Base-by-base conservation (phyloP, 2,329 filamentous ascomycete genomes). In the Ramularia collo-cygni region DNA sequence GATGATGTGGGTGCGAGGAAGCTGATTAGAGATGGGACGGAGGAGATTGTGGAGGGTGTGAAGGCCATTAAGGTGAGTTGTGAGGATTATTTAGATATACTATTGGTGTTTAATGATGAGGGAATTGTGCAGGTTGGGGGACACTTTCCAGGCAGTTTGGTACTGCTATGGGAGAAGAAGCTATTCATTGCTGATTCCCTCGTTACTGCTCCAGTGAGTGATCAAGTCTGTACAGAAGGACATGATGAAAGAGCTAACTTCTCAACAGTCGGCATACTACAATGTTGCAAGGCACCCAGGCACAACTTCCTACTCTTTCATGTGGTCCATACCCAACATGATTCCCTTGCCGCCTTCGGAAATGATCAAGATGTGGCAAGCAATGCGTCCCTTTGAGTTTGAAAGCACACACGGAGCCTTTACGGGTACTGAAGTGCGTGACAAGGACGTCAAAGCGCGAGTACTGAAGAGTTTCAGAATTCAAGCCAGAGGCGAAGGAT, bases 381-480 rank as follows among this genome's bases (percentile, higher is more conserved):
- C 78, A 0, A 55, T 90, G 37, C 74, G 73, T 56, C 62, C 67
- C 4, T 74, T 78, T 43, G 68, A 78, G 1, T 89, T 87, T 50
- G 64, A 64, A 9, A 75, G 75, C 44, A 81, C 83, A 5, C 78
- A 85, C 59, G 82, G 84, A 0, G 76, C 76, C 0, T 86, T 89
- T 47, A 52, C 69, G 2, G 76, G 75, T 0, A 70, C 72, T 54
- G 81, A 87, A 51, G 76, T 87, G 2, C 65, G 71, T 42, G 63
- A 64, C 34, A 51, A 54, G 4, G 64, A 70, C 47, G 67, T 85
- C 38, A 87, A 83, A 66, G 56, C 59, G 43, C 73, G 82, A 47
- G 71, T 90, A 17, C 54, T 88, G 55, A 76, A 86, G 44, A 89
- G 84, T 58, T 85, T 85, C 72, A 76, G 85, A 67, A 83, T 86